Base-by-base conservation (phyloP, 306 rosid genomes). In the Acmispon strigosus region DNA sequence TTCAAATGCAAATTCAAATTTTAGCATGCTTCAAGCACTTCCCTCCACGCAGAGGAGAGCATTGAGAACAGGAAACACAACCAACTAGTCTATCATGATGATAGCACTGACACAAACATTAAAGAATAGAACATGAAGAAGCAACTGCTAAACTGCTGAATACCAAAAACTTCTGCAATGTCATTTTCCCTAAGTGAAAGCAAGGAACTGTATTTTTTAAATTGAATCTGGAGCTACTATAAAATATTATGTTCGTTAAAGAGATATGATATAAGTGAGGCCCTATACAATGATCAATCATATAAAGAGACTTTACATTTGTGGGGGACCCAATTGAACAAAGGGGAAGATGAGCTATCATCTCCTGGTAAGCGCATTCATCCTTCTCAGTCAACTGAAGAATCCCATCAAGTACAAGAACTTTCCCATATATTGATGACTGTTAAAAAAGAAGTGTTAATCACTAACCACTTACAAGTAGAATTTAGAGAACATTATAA, bases 331-430 rank as follows among this genome's bases (percentile, higher is more conserved):
- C 82, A 83, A 94, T 89, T 7, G 99, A 94, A 76, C 99, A 94
- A 47, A 94, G 99, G 55, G 99, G 99, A 56, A 94, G 96, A 83
- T 89, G 99, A 39, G 95, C 79, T 55, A 94, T 94, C 99, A 94
- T 94, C 83, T 94, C 99, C 89, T 94, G 99, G 84, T 94, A 94
- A 53, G 97, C 97, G 48, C 97, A 94, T 89, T 94, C 99, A 71
- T 94, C 99, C 79, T 83, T 91, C 87, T 94, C 97, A 41, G 92
- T 94, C 80, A 94, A 84, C 77, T 94, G 99, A 78, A 94, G 87
- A 77, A 94, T 91, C 69, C 97, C 99, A 84, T 94, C 99, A 74
- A 94, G 99, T 54, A 89, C 99, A 58, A 94, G 99, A 58, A 91
- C 96, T 78, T 91, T 94, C 63, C 99, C 99, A 60, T 91, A 94